phyloP scores from a whole-genome alignment of 345 rosid genomes.

The Passiflora organensis region DNA sequence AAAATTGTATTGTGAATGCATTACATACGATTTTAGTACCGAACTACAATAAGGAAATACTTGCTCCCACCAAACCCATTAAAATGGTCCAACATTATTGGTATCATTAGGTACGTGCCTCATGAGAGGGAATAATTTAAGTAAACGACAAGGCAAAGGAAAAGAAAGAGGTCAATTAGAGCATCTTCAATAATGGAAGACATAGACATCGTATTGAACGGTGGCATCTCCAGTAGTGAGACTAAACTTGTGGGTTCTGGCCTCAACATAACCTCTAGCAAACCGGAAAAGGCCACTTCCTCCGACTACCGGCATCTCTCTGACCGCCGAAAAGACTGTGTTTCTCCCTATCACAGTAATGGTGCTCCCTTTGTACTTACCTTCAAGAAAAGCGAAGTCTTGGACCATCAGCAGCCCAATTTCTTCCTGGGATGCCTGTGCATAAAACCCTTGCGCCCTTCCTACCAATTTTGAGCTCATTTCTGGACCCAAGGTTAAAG shows the following conservation, averaged over 20 bases:
- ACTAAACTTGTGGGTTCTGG: slow-evolving; percentile 40
- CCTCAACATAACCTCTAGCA: slow-evolving; percentile 66
- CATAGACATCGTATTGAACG: slow-evolving; percentile 8
- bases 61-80: too few relatives aligned
- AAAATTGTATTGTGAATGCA: too few relatives aligned
- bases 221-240: slow-evolving; percentile 5
- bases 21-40: too few relatives aligned
- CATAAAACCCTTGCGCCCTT: slow-evolving; percentile 69
- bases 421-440: slow-evolving; percentile 48
- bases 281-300: slow-evolving; percentile 78
- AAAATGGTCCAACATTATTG: too few relatives aligned
- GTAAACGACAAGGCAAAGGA: too few relatives aligned
- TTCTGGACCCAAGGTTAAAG: slow-evolving; percentile 50
- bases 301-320: slow-evolving; percentile 77
- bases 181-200: slow-evolving; percentile 13
- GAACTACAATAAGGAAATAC: too few relatives aligned
- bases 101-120: too few relatives aligned
- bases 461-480: slow-evolving; percentile 57
- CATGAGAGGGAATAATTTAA: too few relatives aligned
- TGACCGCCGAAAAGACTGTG: slow-evolving; percentile 35
- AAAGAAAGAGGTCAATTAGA: too few relatives aligned
- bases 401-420: slow-evolving; percentile 55
- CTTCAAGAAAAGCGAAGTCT: slow-evolving; percentile 64
- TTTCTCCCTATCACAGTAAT: slow-evolving; percentile 65
- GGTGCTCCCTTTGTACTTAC: slow-evolving; percentile 65